Percentiles rank a stretch among this genome's conserved stretches.
These are phyloP conservation scores for Fusarium nurragi DNA, from an alignment of 2,329 filamentous ascomycete genomes.

Conservation along the genomic window DNA sequence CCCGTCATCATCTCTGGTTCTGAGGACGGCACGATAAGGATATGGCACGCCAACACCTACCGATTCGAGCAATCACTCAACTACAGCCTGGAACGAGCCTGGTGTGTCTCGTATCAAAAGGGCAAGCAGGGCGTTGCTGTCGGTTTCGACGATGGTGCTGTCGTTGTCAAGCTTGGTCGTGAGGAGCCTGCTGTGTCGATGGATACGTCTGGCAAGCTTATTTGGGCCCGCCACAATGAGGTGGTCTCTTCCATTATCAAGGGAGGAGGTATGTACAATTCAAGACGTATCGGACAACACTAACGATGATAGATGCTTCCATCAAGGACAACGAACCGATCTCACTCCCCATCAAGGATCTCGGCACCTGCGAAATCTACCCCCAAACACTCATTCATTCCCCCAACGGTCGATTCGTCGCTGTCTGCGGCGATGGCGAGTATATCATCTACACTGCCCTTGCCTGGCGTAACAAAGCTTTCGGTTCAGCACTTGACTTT, in stretches of 20 bases:
- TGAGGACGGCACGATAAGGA: constrained; percentile 95
- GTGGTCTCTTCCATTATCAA: constrained; percentile 96
- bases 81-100: constrained; percentile 94
- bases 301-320: constrained; percentile 68
- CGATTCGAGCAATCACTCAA: constrained; percentile 94
- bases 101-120: constrained; percentile 96
- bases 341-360: constrained; percentile 87
- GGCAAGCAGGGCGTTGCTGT: constrained; percentile 94
- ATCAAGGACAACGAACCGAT: constrained; percentile 92
- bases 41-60: constrained; percentile 99
- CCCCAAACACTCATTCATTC: constrained; percentile 94
- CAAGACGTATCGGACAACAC: not conserved
- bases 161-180: constrained; percentile 96
- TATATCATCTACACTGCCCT: constrained; percentile 99
- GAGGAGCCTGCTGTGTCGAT: constrained; percentile 98
- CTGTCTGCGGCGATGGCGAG: constrained; percentile 89
- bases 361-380: constrained; percentile 96
- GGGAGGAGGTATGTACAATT: constrained; percentile 68
- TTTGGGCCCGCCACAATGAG: constrained; percentile 95
- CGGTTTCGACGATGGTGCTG: constrained; percentile 96
- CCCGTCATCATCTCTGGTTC: constrained; percentile 98
- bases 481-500: constrained; percentile 94
- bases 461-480: constrained; percentile 96
- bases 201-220: constrained; percentile 94
- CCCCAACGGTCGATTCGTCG: constrained; percentile 90